Conservation (phyloP, 2,329 filamentous ascomycete genomes). For the Ophiostoma piceae region DNA sequence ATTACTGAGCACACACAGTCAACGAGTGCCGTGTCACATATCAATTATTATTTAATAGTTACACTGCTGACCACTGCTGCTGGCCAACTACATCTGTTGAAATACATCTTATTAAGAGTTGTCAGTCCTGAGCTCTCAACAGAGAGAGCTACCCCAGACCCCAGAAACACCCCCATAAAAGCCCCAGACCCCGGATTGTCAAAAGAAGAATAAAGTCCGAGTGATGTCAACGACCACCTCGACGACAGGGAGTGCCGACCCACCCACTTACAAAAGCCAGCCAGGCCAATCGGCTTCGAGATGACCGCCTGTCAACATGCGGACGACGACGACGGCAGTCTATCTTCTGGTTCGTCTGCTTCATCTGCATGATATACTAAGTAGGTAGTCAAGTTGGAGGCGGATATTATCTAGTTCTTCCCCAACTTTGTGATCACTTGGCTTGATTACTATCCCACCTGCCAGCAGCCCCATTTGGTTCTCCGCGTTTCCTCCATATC, state of each 20-base stretch:
- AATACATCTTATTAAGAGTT: no score
- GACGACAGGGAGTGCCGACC: neutral
- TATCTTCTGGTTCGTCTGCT: neutral
- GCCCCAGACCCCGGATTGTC: neutral
- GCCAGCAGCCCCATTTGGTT: neutral
- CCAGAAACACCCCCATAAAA: neutral
- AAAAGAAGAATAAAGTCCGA: neutral
- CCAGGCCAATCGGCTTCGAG: neutral
- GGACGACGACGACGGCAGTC: neutral
- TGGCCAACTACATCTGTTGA: neutral
- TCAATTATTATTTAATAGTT: neutral
- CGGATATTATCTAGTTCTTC: neutral
- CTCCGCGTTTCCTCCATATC: neutral
- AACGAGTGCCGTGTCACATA: neutral
- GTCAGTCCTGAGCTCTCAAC: no score
- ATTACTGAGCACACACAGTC: neutral
- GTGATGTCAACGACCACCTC: neutral
- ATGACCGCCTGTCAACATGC: neutral
- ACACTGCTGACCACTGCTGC: neutral
- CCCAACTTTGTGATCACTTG: neutral
- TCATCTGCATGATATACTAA: neutral
- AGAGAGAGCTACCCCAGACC: neutral
- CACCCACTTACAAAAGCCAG: neutral
- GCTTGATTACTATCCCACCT: neutral
- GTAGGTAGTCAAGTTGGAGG: no score